Base-by-base conservation (phyloP, 2,329 filamentous ascomycete genomes). In the Neobulgaria alba region DNA sequence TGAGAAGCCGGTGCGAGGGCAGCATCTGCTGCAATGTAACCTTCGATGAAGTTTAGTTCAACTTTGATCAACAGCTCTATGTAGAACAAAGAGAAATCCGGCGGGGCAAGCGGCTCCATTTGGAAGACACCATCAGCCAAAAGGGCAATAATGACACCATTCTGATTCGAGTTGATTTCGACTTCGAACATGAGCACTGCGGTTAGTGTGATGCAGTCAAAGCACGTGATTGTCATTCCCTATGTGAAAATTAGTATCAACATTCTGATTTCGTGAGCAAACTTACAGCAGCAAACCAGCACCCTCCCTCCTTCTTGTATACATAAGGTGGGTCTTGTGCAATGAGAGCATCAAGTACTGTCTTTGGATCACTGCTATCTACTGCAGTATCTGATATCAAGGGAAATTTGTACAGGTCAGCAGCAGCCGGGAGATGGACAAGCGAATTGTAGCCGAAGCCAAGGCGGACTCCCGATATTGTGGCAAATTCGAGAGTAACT, bases 361-460 rank as follows among this genome's bases (percentile, higher is more conserved):
- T 21, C 16, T 15, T 5, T 3, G 38, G 38, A 40, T 40, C 38
- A 35, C 36, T 31, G 5, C 38, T 33, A 29, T 10, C 19, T 12
- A 15, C 10, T 5, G 10, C 31, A 10, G 31, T 17, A 18, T 40
- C 38, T 5, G 16, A 16, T 5, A 40, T 40, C 8, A 40, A 35
- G 12, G 38, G 38, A 26, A 35, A 35, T 14, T 29, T 3, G 4
- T 26, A 34, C 10, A 40, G 9, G 4, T 35, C 17, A 3, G 34
- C 19, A 1, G 32, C 18, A 4, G n/a, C 12, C 2, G 39, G 39
- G 8, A 68, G n/a, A 3, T 46, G 48, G 0, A 69, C 33, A 3
- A 38, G 38, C 5, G 46, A 55, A 32, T 68, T 67, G 48, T 63
- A 65, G 0, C 67, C 67, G 33, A 68, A 65, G 1, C 65, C 67